Evolutionary conservation across 108 stramenopile genomes (phyloP).

Genomic region (Nitzschia sp.): DNA sequence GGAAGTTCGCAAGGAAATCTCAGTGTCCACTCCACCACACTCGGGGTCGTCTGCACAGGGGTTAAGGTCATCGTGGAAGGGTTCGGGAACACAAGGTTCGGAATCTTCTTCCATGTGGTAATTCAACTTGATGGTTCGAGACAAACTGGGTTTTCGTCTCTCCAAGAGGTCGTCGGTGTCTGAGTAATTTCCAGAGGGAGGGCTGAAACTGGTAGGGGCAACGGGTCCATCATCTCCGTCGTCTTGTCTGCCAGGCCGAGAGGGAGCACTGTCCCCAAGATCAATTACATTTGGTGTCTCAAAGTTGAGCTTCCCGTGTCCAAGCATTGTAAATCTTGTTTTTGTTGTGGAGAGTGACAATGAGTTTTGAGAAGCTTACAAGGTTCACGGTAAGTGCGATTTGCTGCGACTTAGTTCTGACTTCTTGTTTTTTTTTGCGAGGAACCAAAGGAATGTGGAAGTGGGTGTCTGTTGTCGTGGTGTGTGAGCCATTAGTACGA

Average conservation of each 20-base stretch:
- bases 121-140: conserved; percentile 16
- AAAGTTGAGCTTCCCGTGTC: conserved; percentile 37
- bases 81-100: not conserved
- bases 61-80: not conserved
- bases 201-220: not conserved
- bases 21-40: too few relatives aligned
- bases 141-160: conserved; percentile 4
- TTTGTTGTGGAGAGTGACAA: not conserved
- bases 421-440: not conserved
- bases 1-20: not conserved
- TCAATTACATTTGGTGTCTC: conserved; percentile 59
- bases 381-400: not conserved
- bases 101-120: conserved; percentile 2
- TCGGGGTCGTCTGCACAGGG: too few relatives aligned
- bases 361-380: not conserved
- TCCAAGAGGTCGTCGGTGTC: conserved; percentile 14
- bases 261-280: conserved; percentile 40
- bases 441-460: too few relatives aligned
- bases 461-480: too few relatives aligned
- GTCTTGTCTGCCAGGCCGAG: conserved; percentile 15
- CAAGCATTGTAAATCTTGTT: conserved; percentile 32
- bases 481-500: too few relatives aligned
- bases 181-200: not conserved
- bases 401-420: not conserved
- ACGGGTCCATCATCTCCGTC: not conserved